Base-by-base conservation (phyloP, 2,329 filamentous ascomycete genomes). In the Neopestalotiopsis clavispora region DNA sequence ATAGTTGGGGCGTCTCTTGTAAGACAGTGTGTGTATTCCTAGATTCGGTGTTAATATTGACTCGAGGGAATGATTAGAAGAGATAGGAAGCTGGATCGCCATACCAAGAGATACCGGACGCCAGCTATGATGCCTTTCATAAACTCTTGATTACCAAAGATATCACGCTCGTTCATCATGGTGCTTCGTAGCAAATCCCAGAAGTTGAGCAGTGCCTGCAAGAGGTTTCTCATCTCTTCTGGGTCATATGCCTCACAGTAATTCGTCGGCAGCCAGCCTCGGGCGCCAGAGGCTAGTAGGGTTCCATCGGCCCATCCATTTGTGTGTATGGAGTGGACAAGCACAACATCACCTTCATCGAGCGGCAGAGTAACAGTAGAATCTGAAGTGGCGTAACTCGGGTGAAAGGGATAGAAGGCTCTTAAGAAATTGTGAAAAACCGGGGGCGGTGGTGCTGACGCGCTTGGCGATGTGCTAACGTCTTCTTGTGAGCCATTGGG, bases 271-370 rank as follows among this genome's bases (percentile, higher is more conserved):
- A 99, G 84, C 96, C 96, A 99, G 71, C 96, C 96, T 74, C 96
- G 89, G 65, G 92, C 92, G 32, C 95, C 95, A 2, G 94, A 94
- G 30, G 92, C 88, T 70, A 99, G 83, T 56, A 98, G 85, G 0
- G 96, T 99, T 65, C 96, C 96, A 79, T 99, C 96, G 40, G 96
- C 96, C 96, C 96, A 99, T 74, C 96, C 96, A 83, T 98, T 99
- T 70, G 94, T 96, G 80, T 99, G 96, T 73, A 98, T 93, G 4
- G 96, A 98, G 80, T 99, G 96, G 28, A 99, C 92, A 69, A 99
- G 83, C 67, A 99, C 92, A 63, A 99, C 89, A 76, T 99, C 96
- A 69, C 96, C 96, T 77, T 96, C 92, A 74, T 93, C 93, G 68
- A 99, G 87, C 28, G 94, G 92, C 12, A 98, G 85, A 12, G 95